Conservation (phyloP, 164 flowering plant genomes). For the Magnolia officinalis region DNA sequence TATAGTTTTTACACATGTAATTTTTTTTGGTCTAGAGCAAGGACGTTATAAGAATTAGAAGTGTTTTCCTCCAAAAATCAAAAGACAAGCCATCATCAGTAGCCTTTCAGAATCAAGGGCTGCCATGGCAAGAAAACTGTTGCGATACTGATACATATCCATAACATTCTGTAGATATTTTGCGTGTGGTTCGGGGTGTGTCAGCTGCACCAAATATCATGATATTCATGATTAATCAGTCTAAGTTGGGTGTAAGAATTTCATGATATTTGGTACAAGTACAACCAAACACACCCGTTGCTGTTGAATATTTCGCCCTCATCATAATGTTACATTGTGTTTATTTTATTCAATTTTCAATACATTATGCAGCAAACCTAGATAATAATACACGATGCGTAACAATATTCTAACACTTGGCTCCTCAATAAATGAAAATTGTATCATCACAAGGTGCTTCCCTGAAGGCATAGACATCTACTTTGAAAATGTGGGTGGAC, state of each 20-base stretch:
- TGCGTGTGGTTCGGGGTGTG: neutral
- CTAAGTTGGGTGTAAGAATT: too few relatives aligned
- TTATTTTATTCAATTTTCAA: neutral
- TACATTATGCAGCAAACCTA: neutral
- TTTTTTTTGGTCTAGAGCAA: too few relatives aligned
- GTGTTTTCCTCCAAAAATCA: neutral
- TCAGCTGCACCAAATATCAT: neutral
- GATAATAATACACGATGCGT: too few relatives aligned
- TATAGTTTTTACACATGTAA: too few relatives aligned
- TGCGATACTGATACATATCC: neutral
- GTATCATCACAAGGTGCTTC: constrained; percentile 28
- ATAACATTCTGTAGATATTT: neutral
- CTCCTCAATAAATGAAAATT: neutral
- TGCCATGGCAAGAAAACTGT: neutral
- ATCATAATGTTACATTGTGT: neutral
- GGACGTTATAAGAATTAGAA: too few relatives aligned
- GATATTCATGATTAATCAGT: too few relatives aligned
- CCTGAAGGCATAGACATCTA: constrained; percentile 62
- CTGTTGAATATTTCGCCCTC: neutral
- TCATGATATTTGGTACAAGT: too few relatives aligned
- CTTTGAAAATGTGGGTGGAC: constrained; percentile 64
- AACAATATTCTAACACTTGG: neutral
- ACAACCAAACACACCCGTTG: too few relatives aligned
- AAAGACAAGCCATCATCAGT: neutral
- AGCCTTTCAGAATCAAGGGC: neutral